A percentile compares a stretch with the other conserved stretches of the same genome.
Conservation (phyloP, 148 eudicot species). For the Limonium bicolor region DNA sequence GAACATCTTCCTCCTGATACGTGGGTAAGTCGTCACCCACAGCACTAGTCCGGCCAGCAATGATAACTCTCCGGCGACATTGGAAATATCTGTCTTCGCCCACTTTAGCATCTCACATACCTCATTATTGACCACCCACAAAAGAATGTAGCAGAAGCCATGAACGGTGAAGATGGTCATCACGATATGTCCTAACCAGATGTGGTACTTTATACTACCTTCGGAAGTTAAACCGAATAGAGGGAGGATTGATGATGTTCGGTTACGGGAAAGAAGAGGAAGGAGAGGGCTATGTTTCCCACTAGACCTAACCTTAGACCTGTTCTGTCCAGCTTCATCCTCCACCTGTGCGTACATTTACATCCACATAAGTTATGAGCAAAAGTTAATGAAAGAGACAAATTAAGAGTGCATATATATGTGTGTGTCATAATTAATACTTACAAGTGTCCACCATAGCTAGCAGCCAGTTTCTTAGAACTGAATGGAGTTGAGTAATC, state of each 20-base stretch:
- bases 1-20: constrained; percentile 25
- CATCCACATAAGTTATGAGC: no score
- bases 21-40: constrained; percentile 28
- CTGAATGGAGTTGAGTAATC: constrained; percentile 25
- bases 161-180: constrained; percentile 66
- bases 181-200: constrained; percentile 58
- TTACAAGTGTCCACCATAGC: constrained; percentile 24
- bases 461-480: constrained; percentile 23
- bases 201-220: constrained; percentile 69
- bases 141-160: constrained; percentile 39
- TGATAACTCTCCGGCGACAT: constrained; percentile 38
- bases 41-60: constrained; percentile 20
- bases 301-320: constrained; percentile 38
- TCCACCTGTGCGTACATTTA: constrained; percentile 52
- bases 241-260: constrained; percentile 56
- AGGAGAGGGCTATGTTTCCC: constrained; percentile 49
- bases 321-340: constrained; percentile 41
- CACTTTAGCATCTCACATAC: constrained; percentile 23
- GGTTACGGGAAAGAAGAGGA: constrained; percentile 76
- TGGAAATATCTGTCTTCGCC: constrained; percentile 25
- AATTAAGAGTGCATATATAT: no score
- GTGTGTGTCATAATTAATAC: not conserved
- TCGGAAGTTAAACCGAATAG: constrained; percentile 75
- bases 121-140: constrained; percentile 29
- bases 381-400: no score